Evolutionary conservation across 495 filamentous ascomycete genomes (phyloP).

Genomic region (Neurospora sp.): DNA sequence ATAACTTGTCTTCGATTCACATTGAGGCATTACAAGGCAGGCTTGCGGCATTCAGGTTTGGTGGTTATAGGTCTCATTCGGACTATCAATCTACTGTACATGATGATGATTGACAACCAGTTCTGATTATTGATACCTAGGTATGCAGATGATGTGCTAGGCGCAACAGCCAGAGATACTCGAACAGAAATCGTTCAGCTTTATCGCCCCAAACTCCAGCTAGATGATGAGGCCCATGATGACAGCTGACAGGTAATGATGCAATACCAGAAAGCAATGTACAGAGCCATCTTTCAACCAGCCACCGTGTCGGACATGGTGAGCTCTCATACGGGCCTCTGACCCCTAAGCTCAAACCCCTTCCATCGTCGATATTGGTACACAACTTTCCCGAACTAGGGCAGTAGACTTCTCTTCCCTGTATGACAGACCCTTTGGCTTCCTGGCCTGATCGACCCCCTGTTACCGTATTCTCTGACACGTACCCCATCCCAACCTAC

Average conservation of each 20-base stretch:
- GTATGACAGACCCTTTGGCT: neutral
- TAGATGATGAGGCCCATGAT: neutral
- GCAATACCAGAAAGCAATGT: neutral
- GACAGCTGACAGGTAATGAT: neutral
- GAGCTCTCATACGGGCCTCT: neutral
- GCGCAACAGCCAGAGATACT: neutral
- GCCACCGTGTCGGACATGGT: neutral
- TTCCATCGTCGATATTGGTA: neutral
- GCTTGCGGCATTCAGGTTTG: neutral
- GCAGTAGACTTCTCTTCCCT: neutral
- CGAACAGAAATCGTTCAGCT: neutral
- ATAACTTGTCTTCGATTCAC: neutral
- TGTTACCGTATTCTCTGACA: neutral
- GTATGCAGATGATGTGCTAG: neutral
- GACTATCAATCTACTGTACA: neutral
- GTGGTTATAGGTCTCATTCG: neutral
- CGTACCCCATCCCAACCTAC: neutral
- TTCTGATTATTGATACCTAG: neutral
- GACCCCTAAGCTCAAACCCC: neutral
- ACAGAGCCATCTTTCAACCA: neutral
- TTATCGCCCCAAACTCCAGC: neutral
- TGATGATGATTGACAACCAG: neutral
- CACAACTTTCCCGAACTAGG: neutral
- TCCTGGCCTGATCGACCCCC: neutral
- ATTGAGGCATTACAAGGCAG: neutral